Evolutionary conservation across 805 yeast species (phyloP), one percentile per base, ranked within the genome.

Genomic region (Cyberlindnera americana): DNA sequence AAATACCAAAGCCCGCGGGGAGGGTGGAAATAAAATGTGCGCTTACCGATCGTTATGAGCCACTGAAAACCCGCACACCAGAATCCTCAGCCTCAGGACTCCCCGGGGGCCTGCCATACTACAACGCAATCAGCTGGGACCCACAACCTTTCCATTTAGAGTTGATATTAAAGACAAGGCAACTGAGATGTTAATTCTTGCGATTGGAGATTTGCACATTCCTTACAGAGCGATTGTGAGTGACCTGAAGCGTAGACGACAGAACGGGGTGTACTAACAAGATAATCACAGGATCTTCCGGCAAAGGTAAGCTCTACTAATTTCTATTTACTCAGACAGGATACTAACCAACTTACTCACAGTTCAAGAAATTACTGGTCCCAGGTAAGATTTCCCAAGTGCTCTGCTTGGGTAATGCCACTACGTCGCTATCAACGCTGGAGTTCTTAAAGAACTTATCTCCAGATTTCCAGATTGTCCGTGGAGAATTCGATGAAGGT

Each of bases 361-460:
- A 83, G 71, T 89, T 93, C 65, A 73, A 71, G 45, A 84, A 83
- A 55, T 72, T 93, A 29, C 69, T 93, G 29, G 74, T 80, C 13
- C 95, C 97, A 21, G 91, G 85, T 26, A 89, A 85, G 60, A 87
- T 93, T 35, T 75, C 86, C 16, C 90, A 86, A 57, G 95, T 90
- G 3, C 67, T 88, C 33, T 78, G 95, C 52, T 65, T 88, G 10
- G 99, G 98, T 0, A 93, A 91, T 59, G 74, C 84, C 37, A 81
- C 89, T 6, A 78, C 76, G 41, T 81, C 88, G 2, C 68, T 70
- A 19, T 71, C 75, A 2, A 82, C 93, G 2, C 57, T 78, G 32
- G 70, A 76, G 40, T 84, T 81, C 54, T 69, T 91, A 12, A 71
- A 79, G 49, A 67, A 75, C 22, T 63, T 91, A 29, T 81, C 96